phyloP scores from a whole-genome alignment of 495 filamentous ascomycete genomes.

The Talaromyces stipitatus region DNA sequence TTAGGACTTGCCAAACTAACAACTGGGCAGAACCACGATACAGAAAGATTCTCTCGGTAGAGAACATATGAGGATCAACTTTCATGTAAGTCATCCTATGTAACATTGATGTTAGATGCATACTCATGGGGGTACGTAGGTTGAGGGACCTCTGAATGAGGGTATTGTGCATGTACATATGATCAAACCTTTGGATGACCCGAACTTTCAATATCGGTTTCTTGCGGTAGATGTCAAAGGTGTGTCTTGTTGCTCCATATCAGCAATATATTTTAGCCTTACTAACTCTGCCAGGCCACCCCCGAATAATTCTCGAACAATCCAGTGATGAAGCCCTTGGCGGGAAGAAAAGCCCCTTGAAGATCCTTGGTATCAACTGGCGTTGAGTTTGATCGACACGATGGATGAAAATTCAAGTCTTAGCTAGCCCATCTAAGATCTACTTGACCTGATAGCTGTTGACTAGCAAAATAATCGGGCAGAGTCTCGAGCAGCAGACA shows the following conservation, averaged over 20 bases:
- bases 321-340: slow-evolving; percentile 23
- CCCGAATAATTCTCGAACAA: slow-evolving; percentile 42
- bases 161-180: slow-evolving; percentile 76
- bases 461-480: background rate
- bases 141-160: slow-evolving; percentile 70
- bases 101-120: background rate
- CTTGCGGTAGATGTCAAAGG: slow-evolving; percentile 73
- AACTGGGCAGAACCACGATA: slow-evolving; percentile 44
- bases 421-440: background rate
- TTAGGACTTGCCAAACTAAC: background rate
- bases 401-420: background rate
- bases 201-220: slow-evolving; percentile 72
- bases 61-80: slow-evolving; percentile 81
- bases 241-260: slow-evolving; percentile 7
- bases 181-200: slow-evolving; percentile 51
- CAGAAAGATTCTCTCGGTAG: slow-evolving; percentile 65
- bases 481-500: background rate
- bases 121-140: slow-evolving; percentile 35
- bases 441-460: background rate
- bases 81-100: slow-evolving; percentile 55
- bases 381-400: slow-evolving; percentile 18
- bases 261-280: no score
- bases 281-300: slow-evolving; percentile 23
- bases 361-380: slow-evolving; percentile 46
- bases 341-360: slow-evolving; percentile 25